A percentile compares a stretch with the other conserved stretches of the same genome.
These are phyloP conservation scores for Tillandsia leiboldiana DNA, from an alignment of 176 grass and related monocot species.

Conservation along the genomic window DNA sequence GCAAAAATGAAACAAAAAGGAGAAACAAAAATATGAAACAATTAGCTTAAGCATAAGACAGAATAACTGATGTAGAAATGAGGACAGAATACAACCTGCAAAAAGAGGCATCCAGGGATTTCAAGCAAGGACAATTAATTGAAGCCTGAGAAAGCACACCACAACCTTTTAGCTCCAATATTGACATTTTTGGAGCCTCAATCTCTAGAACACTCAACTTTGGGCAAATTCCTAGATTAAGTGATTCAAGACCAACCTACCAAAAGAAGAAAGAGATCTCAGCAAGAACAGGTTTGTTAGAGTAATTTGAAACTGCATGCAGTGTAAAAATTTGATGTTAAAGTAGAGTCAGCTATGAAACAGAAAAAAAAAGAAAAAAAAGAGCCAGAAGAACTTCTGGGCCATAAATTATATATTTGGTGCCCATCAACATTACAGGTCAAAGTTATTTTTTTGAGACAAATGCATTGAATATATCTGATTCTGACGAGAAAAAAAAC, in stretches of 20 bases:
- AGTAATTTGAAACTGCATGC: not conserved
- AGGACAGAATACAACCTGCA: constrained; percentile 56
- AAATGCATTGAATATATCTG: too few species aligned
- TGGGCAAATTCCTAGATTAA: constrained; percentile 94
- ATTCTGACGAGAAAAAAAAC: too few species aligned
- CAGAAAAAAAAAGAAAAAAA: too few species aligned
- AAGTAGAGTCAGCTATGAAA: too few species aligned
- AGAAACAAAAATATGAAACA: constrained; percentile 5
- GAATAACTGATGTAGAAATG: constrained; percentile 2
- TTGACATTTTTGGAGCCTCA: constrained; percentile 73
- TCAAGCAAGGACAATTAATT: constrained; percentile 74
- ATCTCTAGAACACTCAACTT: constrained; percentile 61
- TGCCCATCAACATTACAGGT: too few species aligned
- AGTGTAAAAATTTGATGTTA: too few species aligned
- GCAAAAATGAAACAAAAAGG: constrained; percentile 4
- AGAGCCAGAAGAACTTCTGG: too few species aligned
- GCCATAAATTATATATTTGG: too few species aligned
- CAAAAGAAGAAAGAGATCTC: constrained; percentile 12
- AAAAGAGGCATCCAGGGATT: constrained; percentile 88
- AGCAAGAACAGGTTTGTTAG: not conserved
- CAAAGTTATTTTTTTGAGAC: too few species aligned
- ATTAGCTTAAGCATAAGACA: constrained; percentile 15
- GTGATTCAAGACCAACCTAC: constrained; percentile 86
- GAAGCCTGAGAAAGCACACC: constrained; percentile 72
- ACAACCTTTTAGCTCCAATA: constrained; percentile 83